Base-by-base conservation (phyloP, 1,284 basidiomycete genomes). In the Phlebopus sp. region DNA sequence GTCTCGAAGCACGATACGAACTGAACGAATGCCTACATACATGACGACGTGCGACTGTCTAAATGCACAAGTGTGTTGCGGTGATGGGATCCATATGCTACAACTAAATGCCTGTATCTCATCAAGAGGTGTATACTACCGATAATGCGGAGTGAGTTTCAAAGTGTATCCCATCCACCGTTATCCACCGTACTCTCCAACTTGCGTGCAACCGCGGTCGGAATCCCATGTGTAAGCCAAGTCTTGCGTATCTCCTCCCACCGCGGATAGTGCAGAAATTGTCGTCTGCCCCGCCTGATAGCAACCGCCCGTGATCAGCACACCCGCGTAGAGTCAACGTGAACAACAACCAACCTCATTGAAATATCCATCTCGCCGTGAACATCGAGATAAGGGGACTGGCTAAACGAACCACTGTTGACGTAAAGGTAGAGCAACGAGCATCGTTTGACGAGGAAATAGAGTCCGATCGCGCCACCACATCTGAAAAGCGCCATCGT, bases 301-400 rank as follows among this genome's bases (percentile, higher is more conserved):
- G 7, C 3, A 15, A 17, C 18, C 5, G 37, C 17, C 18, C 4
- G 35, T 14, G 7, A 43, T 36, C 30, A 50, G 39, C 46, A 31
- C 30, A 11, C 39, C 49, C n/a, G 36, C 14, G 6, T 29, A 17
- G 46, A 41, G 23, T 35, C 23, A 38, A 5, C 27, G 7, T 9
- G 44, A 32, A n/a, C 37, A 42, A 27, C 29, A 34, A 63, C 78
- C 62, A 66, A 93, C 90, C 92, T 82, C 82, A 97, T 90, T 1
- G 90, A 91, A 14, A 90, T 76, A 66, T 99, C 97, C 4, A 93
- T 81, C 65, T 99, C 96, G 0, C 97, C 97, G 55, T 99, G 96
- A 4, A 84, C 82, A 58, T 99, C 97, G 36, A 99, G 77, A 63
- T 97, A 99, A 0, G 97, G 95, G 38, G 94, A 91, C 18, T 84